phyloP scores from a whole-genome alignment of 2,329 filamentous ascomycete genomes.

The Colletotrichum paranaense region DNA sequence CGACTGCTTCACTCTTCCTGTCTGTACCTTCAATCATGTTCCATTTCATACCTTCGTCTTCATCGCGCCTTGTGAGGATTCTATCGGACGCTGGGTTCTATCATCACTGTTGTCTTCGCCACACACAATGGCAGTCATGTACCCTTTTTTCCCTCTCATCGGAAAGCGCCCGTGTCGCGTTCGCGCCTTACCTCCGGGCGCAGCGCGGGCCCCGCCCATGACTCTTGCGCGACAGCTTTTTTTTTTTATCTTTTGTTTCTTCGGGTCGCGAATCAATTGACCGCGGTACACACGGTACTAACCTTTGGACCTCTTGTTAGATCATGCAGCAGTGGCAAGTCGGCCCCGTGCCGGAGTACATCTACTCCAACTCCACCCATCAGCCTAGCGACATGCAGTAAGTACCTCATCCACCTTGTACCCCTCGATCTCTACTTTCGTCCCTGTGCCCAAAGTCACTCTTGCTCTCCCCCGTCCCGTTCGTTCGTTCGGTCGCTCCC shows the following conservation, averaged over 20 bases:
- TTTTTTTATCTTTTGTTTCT: conserved; percentile 26
- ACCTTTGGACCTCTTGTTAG: conserved; percentile 45
- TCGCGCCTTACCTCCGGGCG: conserved; percentile 3
- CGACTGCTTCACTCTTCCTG: neutral
- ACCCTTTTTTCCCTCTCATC: neutral
- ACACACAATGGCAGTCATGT: conserved; percentile 19
- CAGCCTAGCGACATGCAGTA: conserved; percentile 69
- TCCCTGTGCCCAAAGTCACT: conserved; percentile 15
- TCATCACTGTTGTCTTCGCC: neutral
- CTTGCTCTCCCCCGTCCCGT: conserved; percentile 18
- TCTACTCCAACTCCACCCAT: conserved; percentile 63
- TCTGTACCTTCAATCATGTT: neutral
- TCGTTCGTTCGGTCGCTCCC: conserved; percentile 37
- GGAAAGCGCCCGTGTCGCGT: conserved; percentile 27
- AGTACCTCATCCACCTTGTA: conserved; percentile 56
- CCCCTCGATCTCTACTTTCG: conserved; percentile 32
- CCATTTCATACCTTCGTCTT: neutral
- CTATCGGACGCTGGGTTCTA: no score
- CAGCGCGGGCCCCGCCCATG: conserved; percentile 18
- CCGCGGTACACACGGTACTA: conserved; percentile 27
- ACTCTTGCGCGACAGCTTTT: conserved; percentile 26
- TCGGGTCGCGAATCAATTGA: conserved; percentile 24
- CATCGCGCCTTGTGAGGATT: neutral
- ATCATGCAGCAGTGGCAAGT: conserved; percentile 73
- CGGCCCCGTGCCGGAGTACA: conserved; percentile 69